A percentile compares a stretch with the other conserved stretches of the same genome.
phyloP scores from a whole-genome alignment of 2,329 filamentous ascomycete species.

The Pyrenochaeta sp. region DNA sequence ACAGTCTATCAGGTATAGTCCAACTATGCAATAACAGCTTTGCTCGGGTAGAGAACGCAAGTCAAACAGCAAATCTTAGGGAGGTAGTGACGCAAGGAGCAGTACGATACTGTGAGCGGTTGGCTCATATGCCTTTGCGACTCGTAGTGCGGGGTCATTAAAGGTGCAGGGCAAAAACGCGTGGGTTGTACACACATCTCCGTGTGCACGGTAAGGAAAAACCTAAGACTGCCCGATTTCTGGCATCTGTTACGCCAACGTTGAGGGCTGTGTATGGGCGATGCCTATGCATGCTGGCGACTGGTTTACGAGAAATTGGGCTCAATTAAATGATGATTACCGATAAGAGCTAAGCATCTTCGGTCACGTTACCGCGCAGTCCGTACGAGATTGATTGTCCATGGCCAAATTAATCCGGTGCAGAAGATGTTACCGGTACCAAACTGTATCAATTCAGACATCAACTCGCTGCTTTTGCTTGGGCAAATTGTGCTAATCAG shows the following conservation, averaged over 20 bases:
- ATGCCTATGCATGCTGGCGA: too few species aligned
- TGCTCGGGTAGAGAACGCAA: constrained; percentile 29
- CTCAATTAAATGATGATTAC: too few species aligned
- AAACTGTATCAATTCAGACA: background rate
- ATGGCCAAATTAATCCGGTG: background rate
- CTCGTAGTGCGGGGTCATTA: background rate
- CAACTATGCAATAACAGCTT: constrained; percentile 27
- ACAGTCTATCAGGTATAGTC: constrained; percentile 26
- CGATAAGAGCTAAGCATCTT: too few species aligned
- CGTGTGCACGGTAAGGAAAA: background rate
- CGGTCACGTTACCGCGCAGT: background rate
- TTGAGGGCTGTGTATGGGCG: too few species aligned
- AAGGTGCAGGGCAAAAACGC: constrained; percentile 6
- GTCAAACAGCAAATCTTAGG: constrained; percentile 5
- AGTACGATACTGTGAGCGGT: constrained; percentile 9
- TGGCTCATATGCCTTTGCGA: background rate
- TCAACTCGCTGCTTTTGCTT: too few species aligned
- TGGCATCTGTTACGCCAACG: background rate
- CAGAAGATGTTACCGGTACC: background rate
- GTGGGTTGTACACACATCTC: background rate
- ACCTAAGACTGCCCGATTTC: too few species aligned
- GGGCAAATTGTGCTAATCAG: too few species aligned
- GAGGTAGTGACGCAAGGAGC: constrained; percentile 11
- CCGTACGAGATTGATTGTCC: constrained; percentile 10
- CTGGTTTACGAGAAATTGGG: background rate